Percentiles rank a stretch among this genome's conserved stretches.
Conservation (phyloP, 176 grass and related monocot genomes). For the Oryza punctata region DNA sequence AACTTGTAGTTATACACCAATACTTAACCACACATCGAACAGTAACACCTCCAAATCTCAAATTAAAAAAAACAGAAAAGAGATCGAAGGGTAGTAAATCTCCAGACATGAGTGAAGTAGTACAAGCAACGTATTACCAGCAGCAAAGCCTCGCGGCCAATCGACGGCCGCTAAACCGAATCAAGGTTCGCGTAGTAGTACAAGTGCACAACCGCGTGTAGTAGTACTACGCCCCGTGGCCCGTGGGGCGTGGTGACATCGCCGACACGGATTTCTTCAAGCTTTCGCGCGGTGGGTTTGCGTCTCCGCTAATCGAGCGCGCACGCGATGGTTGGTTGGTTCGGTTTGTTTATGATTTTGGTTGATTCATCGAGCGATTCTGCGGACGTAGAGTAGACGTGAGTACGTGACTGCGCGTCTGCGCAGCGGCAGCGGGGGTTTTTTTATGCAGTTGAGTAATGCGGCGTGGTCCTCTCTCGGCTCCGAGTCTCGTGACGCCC, state of each 20-base stretch:
- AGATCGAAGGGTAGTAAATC: neutral
- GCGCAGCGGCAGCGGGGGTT: no score
- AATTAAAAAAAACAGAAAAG: neutral
- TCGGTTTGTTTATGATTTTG: no score
- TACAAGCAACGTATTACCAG: neutral
- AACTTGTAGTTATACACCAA: neutral
- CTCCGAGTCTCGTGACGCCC: neutral
- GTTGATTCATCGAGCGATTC: no score
- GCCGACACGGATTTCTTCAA: neutral
- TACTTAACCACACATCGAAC: neutral
- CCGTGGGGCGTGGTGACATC: no score
- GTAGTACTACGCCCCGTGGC: no score
- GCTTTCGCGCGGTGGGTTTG: no score
- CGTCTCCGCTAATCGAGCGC: no score
- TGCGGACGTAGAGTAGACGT: neutral
- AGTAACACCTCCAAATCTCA: neutral
- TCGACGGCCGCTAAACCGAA: neutral
- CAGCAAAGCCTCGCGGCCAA: neutral
- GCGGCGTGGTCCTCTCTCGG: neutral
- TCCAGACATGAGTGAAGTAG: neutral
- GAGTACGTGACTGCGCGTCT: no score
- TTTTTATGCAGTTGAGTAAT: neutral
- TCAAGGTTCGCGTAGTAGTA: neutral
- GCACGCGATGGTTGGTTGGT: no score
- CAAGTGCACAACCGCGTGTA: neutral